Evolutionary conservation across 192 early-diverging fungal species (phyloP), one percentile per base, ranked within the genome.

Genomic region (Cetraspora pellucida): DNA sequence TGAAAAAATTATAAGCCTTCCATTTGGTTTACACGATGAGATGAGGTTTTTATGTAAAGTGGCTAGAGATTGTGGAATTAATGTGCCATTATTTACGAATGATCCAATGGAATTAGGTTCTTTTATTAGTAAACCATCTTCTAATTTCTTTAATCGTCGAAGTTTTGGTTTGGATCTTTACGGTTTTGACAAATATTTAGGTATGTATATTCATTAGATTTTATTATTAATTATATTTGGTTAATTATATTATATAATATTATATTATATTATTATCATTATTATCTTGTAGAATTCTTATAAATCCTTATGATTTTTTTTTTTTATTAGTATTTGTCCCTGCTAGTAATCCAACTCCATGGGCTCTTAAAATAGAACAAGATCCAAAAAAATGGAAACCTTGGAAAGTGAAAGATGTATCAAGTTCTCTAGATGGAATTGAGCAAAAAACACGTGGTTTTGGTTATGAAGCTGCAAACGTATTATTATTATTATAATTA

Each of bases 61-160:
- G 74, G 91, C 93, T 5, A 84, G 93, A 30, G 91, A 95, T 80
- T 87, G 88, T 52, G 85, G 89, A 3, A 91, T 95, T 23, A 91
- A 88, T 14, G 90, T 92, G 2, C 95, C 95, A 17, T 81, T 96
- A n/a, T 93, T 93, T 67, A 94, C 93, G 23, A 96, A 96, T 80
- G 93, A 96, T 79, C 89, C 86, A 0, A 89, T 87, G 78, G 92
- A 93, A 78, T 81, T 87, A 59, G 92, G 89, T 30, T 86, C 87
- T 1, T 93, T 86, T 76, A 81, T 91, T 17, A 81, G 87, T 23
- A 83, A 81, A 52, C 3, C 28, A 52, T 28, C 44, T 52, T 21
- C 10, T 16, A 19, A 74, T 63, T 60, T 60, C 27, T 65, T 75
- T 37, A 30, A 37, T 54, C 87, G 84, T 47, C 79, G 78, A 23